Evolutionary conservation across 2,329 filamentous ascomycete species (phyloP).

Genomic region (Colletotrichum spinosum): DNA sequence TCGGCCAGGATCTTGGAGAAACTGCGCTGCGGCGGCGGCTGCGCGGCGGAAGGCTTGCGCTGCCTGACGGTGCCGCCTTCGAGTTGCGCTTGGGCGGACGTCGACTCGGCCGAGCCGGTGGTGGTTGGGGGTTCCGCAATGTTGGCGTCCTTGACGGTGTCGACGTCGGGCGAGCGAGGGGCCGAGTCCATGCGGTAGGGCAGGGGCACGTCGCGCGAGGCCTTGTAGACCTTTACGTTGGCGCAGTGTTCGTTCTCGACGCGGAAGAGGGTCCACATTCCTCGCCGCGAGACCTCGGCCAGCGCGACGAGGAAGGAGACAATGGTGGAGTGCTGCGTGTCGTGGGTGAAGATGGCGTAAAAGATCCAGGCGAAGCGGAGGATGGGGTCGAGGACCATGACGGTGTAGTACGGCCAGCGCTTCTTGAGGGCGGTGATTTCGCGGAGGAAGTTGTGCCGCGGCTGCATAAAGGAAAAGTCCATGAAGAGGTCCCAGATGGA

Average conservation of each 20-base stretch:
- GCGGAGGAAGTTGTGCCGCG: conserved; percentile 76
- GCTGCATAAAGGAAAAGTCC: conserved; percentile 94
- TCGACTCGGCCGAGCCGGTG: neutral
- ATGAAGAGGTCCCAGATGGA: conserved; percentile 95
- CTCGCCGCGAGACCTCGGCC: conserved; percentile 84
- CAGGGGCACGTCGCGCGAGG: conserved; percentile 86
- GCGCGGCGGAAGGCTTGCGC: conserved; percentile 39
- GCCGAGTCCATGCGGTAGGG: conserved; percentile 74
- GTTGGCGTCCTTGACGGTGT: conserved; percentile 23
- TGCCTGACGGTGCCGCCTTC: conserved; percentile 42
- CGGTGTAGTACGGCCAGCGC: conserved; percentile 85
- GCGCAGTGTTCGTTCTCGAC: conserved; percentile 98
- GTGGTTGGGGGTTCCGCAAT: conserved; percentile 5
- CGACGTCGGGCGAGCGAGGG: conserved; percentile 21
- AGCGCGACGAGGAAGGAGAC: conserved; percentile 84
- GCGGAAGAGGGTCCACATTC: conserved; percentile 91
- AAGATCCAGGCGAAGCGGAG: conserved; percentile 95
- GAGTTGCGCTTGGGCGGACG: conserved; percentile 37
- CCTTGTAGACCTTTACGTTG: conserved; percentile 91
- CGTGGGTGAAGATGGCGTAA: conserved; percentile 84
- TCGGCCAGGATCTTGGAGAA: conserved; percentile 77
- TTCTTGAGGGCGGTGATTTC: conserved; percentile 83
- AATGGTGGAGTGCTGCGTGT: conserved; percentile 85
- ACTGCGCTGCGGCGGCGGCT: conserved; percentile 43
- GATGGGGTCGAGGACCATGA: conserved; percentile 86